phyloP scores from a whole-genome alignment of 306 rosid genomes.

The Cotoneaster glaucophyllus region DNA sequence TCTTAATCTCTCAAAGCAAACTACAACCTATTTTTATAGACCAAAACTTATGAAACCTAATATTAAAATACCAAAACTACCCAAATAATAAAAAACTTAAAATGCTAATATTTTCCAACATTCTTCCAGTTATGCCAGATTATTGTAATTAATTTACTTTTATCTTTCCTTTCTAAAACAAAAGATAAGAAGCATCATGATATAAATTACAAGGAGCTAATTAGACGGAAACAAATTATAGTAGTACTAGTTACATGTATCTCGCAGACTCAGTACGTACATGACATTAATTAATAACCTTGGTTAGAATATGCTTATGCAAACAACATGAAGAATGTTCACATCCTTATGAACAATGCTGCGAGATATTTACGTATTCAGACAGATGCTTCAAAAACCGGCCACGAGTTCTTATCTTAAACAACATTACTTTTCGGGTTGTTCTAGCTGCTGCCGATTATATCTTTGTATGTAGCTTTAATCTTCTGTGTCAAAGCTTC shows the following conservation, averaged over 20 bases:
- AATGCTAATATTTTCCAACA: too few species aligned
- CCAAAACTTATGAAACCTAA: too few species aligned
- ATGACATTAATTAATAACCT: constrained; percentile 17
- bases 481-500: constrained; percentile 51
- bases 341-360: constrained; percentile 31
- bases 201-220: constrained; percentile 9
- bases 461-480: constrained; percentile 51
- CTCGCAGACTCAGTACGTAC: constrained; percentile 23
- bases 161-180: not conserved
- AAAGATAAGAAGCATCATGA: not conserved
- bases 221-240: constrained; percentile 9
- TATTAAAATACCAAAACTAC: too few species aligned
- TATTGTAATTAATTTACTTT: not conserved
- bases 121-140: not conserved
- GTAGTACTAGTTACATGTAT: constrained; percentile 28
- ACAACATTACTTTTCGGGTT: constrained; percentile 19
- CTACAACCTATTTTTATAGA: too few species aligned
- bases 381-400: constrained; percentile 18
- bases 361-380: constrained; percentile 5
- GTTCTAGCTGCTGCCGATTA: constrained; percentile 65
- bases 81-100: too few species aligned
- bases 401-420: constrained; percentile 22
- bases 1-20: too few species aligned
- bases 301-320: constrained; percentile 33
- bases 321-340: constrained; percentile 29